A percentile compares a stretch with the other conserved stretches of the same genome.
phyloP scores from a whole-genome alignment of 768 basidiomycete genomes.

The Mycena galericulata region DNA sequence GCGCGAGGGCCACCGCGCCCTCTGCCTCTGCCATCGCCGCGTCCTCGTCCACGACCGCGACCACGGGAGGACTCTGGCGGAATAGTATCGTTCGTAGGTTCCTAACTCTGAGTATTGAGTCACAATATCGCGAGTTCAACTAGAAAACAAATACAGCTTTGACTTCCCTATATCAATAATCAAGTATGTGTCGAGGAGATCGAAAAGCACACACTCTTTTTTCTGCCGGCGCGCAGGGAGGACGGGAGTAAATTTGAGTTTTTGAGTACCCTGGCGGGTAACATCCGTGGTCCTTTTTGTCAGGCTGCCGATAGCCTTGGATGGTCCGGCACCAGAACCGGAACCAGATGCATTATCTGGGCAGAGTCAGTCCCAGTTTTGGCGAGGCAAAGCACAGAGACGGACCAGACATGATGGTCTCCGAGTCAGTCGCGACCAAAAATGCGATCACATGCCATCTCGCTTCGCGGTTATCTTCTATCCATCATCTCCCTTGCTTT shows the following conservation, averaged over 20 bases:
- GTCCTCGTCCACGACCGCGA: conserved; percentile 57
- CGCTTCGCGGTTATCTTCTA: conserved; percentile 3
- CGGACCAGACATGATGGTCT: conserved; percentile 44
- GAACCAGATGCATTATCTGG: conserved; percentile 51
- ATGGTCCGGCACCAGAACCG: conserved; percentile 44
- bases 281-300: conserved; percentile 80
- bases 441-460: conserved; percentile 10
- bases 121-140: conserved; percentile 2
- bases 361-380: conserved; percentile 20
- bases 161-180: conserved; percentile 60
- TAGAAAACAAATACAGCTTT: conserved; percentile 65
- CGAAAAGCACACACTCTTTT: conserved; percentile 61
- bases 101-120: conserved; percentile 50
- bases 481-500: background rate
- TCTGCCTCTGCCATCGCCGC: conserved; percentile 47
- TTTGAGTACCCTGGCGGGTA: conserved; percentile 79
- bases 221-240: conserved; percentile 83
- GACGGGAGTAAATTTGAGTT: conserved; percentile 85
- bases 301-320: conserved; percentile 81
- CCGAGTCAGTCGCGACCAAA: conserved; percentile 18
- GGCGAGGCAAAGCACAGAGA: conserved; percentile 1
- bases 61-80: conserved; percentile 50
- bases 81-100: conserved; percentile 52
- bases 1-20: conserved; percentile 60
- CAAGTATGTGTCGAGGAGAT: conserved; percentile 7